Evolutionary conservation across 352 stramenopile genomes (phyloP), one percentile per base, ranked within the genome.

Genomic region (Peronospora belbahrii): DNA sequence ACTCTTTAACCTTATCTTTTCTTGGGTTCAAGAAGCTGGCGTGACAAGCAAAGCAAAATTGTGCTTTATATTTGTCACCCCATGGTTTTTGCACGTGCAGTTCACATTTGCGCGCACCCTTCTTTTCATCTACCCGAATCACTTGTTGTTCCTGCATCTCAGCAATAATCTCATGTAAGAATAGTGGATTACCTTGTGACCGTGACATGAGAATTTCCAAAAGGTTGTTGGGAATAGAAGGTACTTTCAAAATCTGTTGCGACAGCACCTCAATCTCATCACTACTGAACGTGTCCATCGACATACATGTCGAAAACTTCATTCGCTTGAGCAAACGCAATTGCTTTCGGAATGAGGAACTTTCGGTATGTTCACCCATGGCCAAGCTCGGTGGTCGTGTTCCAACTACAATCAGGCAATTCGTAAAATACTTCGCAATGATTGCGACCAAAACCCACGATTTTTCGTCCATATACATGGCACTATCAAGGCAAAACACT

Each of bases 401-500:
- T 6, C 72, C 75, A 23, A 91, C 53, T 15, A 91, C 67, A 2
- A 90, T 59, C 39, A 91, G 42, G 31, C 77, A 91, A 49, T 94
- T 94, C 1, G 79, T 91, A 35, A 91, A 91, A 39, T 94, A 91
- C 50, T 91, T 88, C 6, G 74, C 75, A 24, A 91, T 71, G 30
- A 86, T 85, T 8, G 78, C 76, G 7, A 83, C 62, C n/a, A 94
- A 44, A 20, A 75, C 71, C 82, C 82, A 94, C 25, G 75, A 89
- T 56, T 88, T 85, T 42, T 83, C 78, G 42, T 94, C 82, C 77
- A 91, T 90, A 46, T 88, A 78, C 79, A 90, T 91, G 11, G 82
- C 82, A 38, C 75, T 89, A 48, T 94, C 82, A 25, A 94, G 67
- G 32, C 73, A 88, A 32, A 94, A 83, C 1, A 94, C 59, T 0